Conservation (phyloP, 208 protist genomes). For the Leishmania braziliensis region DNA sequence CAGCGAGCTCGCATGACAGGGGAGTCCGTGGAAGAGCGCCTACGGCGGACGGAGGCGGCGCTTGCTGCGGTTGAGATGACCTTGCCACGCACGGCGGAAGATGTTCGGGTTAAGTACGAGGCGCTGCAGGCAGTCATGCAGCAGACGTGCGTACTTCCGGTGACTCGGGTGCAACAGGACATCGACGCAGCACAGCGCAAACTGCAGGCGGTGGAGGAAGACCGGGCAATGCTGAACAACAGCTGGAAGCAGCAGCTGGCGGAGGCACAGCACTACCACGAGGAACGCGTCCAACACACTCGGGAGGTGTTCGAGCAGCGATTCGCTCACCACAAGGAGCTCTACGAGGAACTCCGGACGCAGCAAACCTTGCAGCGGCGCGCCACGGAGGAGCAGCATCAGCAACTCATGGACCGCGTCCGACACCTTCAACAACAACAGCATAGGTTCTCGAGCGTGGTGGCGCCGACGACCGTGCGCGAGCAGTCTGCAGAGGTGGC, state of each 20-base stretch:
- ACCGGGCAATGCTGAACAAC: slow-evolving; percentile 17
- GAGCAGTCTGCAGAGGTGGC: slow-evolving; percentile 4
- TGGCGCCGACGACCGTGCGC: background rate
- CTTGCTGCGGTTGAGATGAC: slow-evolving; percentile 28
- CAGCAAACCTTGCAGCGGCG: slow-evolving; percentile 20
- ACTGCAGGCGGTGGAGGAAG: slow-evolving; percentile 19
- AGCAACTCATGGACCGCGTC: slow-evolving; percentile 14
- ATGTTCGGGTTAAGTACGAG: slow-evolving; percentile 15
- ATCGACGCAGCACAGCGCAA: slow-evolving; percentile 23
- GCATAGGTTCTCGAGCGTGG: background rate
- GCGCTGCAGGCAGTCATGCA: slow-evolving; percentile 21
- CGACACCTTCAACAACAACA: slow-evolving; percentile 17
- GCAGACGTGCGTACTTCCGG: slow-evolving; percentile 23
- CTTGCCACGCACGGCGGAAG: slow-evolving; percentile 10
- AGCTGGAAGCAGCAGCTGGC: slow-evolving; percentile 29
- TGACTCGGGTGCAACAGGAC: slow-evolving; percentile 33
- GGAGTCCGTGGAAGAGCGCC: slow-evolving; percentile 31
- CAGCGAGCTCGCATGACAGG: slow-evolving; percentile 13
- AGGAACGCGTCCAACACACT: slow-evolving; percentile 23
- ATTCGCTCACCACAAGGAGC: slow-evolving; percentile 27
- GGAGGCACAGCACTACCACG: slow-evolving; percentile 23
- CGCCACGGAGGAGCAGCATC: slow-evolving; percentile 25
- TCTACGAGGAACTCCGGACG: slow-evolving; percentile 22
- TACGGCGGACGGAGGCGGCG: slow-evolving; percentile 14
- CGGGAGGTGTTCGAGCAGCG: slow-evolving; percentile 38